phyloP scores from a whole-genome alignment of 768 basidiomycete species.

The Obba rivulosa region DNA sequence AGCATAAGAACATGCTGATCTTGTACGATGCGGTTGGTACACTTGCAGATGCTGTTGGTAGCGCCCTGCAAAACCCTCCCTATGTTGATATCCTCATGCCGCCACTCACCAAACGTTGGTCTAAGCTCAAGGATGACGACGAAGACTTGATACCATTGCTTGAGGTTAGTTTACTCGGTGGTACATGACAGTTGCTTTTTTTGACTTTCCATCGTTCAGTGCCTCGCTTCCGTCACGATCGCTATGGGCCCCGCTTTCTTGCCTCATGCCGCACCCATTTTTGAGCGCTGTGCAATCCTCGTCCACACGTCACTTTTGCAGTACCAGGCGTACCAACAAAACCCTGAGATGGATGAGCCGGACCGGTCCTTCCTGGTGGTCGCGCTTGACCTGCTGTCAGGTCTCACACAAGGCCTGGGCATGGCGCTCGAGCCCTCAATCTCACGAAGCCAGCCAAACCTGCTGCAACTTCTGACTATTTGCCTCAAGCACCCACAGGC shows the following conservation, averaged over 20 bases:
- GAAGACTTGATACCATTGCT: constrained; percentile 91
- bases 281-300: constrained; percentile 84
- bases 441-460: constrained; percentile 60
- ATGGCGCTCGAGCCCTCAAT: constrained; percentile 73
- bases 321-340: constrained; percentile 85
- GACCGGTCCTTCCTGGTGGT: constrained; percentile 98
- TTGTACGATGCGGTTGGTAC: constrained; percentile 99
- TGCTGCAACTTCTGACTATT: constrained; percentile 76
- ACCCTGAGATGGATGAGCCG: constrained; percentile 89
- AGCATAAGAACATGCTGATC: constrained; percentile 98
- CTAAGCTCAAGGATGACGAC: constrained; percentile 86
- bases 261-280: constrained; percentile 86
- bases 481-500: constrained; percentile 96
- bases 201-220: constrained; percentile 44
- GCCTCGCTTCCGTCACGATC: constrained; percentile 95
- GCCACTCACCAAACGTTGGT: constrained; percentile 85
- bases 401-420: constrained; percentile 91
- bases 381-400: constrained; percentile 93
- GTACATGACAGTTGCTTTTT: neutral
- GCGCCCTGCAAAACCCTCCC: constrained; percentile 75
- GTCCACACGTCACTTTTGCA: constrained; percentile 78
- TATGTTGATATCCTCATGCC: constrained; percentile 98
- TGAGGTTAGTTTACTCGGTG: constrained; percentile 66
- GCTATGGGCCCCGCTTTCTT: constrained; percentile 88
- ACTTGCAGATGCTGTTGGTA: constrained; percentile 91